Evolutionary conservation across 2,329 filamentous ascomycete species (phyloP).

Genomic region (Nigrograna mackinnonii): DNA sequence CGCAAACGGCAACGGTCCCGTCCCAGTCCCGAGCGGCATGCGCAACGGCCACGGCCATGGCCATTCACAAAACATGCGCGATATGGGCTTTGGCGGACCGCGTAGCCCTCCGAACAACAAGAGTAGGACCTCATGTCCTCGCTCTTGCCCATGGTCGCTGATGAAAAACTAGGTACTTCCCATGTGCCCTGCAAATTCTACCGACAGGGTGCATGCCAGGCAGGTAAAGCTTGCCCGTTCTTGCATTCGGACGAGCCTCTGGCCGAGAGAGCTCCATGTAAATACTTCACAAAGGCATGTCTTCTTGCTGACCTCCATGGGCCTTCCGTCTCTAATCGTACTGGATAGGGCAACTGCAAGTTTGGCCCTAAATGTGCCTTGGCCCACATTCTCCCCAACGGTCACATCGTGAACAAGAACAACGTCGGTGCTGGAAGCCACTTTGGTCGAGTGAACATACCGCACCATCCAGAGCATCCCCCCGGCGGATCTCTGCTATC

Average conservation of each 20-base stretch:
- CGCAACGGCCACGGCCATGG: conserved; percentile 30
- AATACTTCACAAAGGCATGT: conserved; percentile 94
- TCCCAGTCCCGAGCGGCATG: conserved; percentile 40
- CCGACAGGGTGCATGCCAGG: conserved; percentile 92
- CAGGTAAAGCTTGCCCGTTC: conserved; percentile 93
- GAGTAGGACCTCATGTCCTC: conserved; percentile 36
- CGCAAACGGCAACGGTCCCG: conserved; percentile 37
- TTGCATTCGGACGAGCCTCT: conserved; percentile 87
- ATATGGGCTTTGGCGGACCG: conserved; percentile 43
- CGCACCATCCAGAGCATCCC: conserved; percentile 69
- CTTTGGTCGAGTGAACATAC: conserved; percentile 70
- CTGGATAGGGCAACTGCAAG: conserved; percentile 90
- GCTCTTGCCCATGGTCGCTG: not conserved
- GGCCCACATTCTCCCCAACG: conserved; percentile 92
- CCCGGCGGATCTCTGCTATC: conserved; percentile 74
- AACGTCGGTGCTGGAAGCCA: conserved; percentile 57
- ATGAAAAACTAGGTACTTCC: conserved; percentile 72
- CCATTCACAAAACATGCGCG: conserved; percentile 35
- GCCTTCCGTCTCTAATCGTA: conserved; percentile 1
- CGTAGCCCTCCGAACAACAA: conserved; percentile 55
- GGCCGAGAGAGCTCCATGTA: conserved; percentile 86
- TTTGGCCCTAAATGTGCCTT: conserved; percentile 98
- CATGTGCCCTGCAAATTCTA: conserved; percentile 99
- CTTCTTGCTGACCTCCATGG: not conserved
- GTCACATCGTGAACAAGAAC: conserved; percentile 81